These are phyloP conservation scores for Herpetomonas tarakana DNA, from an alignment of 208 protist genomes.

Conservation along the genomic window DNA sequence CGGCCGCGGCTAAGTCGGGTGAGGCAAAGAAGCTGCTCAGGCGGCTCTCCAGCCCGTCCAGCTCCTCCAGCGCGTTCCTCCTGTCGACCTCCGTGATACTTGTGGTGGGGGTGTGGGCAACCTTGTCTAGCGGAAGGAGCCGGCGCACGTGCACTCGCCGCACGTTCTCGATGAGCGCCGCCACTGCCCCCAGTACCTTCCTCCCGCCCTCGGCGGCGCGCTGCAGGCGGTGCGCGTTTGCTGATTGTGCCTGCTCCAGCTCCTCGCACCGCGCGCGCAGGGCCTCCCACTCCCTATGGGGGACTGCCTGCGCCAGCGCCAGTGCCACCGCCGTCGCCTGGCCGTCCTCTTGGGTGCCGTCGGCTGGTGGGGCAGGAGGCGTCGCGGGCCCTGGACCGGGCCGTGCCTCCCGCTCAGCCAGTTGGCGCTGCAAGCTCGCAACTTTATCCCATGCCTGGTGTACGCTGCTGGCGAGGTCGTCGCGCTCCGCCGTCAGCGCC, in stretches of 20 bases:
- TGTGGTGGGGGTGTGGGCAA: background rate
- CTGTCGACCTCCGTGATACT: background rate
- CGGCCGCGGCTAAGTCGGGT: background rate
- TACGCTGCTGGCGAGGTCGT: slow-evolving; percentile 53
- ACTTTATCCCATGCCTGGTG: slow-evolving; percentile 57
- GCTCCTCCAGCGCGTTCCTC: background rate
- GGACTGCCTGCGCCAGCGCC: too few relatives aligned
- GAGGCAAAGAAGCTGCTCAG: background rate
- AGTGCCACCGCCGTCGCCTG: background rate
- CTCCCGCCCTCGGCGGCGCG: background rate
- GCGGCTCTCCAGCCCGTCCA: background rate
- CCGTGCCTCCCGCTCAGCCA: slow-evolving; percentile 17
- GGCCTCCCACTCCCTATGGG: slow-evolving; percentile 4
- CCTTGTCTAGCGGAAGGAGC: background rate
- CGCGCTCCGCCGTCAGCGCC: slow-evolving; percentile 49
- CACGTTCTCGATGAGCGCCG: background rate
- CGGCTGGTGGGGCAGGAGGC: slow-evolving; percentile 12
- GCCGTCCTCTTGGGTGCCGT: background rate
- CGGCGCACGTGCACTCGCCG: background rate
- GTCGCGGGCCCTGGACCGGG: slow-evolving; percentile 23
- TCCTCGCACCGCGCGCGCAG: slow-evolving; percentile 3
- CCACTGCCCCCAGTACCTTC: background rate
- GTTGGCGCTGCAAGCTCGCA: slow-evolving; percentile 25
- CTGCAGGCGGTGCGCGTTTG: background rate
- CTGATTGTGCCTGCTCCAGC: slow-evolving; percentile 8